Conservation (phyloP, 2,329 filamentous ascomycete species). For the Fusarium lyarnte region DNA sequence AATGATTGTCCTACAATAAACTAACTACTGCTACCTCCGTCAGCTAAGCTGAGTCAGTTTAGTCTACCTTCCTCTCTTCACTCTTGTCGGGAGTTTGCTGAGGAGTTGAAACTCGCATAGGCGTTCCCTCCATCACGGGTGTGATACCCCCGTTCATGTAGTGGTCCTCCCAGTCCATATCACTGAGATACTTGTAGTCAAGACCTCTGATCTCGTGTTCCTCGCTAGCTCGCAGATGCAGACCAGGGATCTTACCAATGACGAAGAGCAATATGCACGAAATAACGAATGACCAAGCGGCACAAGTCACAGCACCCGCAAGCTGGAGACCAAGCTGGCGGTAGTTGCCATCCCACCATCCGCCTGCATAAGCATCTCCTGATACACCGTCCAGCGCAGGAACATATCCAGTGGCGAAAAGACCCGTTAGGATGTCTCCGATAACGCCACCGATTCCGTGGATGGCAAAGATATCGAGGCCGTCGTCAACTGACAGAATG, state of each 20-base stretch:
- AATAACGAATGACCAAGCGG: constrained; percentile 63
- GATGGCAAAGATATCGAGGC: constrained; percentile 68
- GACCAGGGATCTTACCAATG: constrained; percentile 66
- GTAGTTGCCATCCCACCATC: constrained; percentile 62
- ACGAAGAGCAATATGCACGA: constrained; percentile 63
- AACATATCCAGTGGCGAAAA: constrained; percentile 63
- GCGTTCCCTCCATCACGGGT: constrained; percentile 29
- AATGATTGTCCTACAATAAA: not conserved
- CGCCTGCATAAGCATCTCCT: constrained; percentile 54
- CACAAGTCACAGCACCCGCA: constrained; percentile 65
- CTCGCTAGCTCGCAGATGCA: constrained; percentile 63
- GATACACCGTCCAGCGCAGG: constrained; percentile 62
- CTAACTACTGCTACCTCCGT: not conserved
- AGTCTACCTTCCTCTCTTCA: constrained; percentile 25
- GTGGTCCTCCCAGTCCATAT: constrained; percentile 41
- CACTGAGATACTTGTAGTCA: constrained; percentile 51
- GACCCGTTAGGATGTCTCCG: constrained; percentile 65
- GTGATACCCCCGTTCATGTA: constrained; percentile 27
- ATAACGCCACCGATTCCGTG: constrained; percentile 69
- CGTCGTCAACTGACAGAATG: constrained; percentile 64
- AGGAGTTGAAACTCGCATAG: constrained; percentile 7
- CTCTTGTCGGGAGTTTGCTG: not conserved
- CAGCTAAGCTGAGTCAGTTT: not conserved
- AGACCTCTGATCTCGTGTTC: constrained; percentile 64
- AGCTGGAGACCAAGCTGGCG: constrained; percentile 67